A percentile compares a stretch with the other conserved stretches of the same genome.
Conservation (phyloP, 2,329 filamentous ascomycete genomes). For the Nothophaeocryptopus gaeumannii region DNA sequence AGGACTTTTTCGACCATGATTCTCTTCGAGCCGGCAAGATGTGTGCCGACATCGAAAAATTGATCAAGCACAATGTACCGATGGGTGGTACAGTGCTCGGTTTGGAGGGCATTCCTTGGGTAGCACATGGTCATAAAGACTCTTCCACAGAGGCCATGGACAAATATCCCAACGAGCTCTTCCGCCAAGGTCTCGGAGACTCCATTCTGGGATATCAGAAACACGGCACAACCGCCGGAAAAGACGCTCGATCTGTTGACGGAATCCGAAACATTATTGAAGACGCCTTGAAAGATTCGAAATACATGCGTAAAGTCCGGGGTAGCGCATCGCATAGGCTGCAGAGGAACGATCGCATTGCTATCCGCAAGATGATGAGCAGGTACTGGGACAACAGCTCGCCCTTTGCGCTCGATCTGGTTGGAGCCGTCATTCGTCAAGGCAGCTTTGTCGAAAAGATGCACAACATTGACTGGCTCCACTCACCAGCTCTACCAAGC, state of each 20-base stretch:
- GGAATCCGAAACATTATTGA: conserved; percentile 54
- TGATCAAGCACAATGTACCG: conserved; percentile 50
- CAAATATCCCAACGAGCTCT: conserved; percentile 31
- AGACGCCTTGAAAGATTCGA: conserved; percentile 39
- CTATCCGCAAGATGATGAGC: conserved; percentile 65
- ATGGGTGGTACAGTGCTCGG: conserved; percentile 68
- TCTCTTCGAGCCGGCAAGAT: conserved; percentile 63
- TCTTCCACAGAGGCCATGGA: conserved; percentile 17
- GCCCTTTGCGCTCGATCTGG: conserved; percentile 63
- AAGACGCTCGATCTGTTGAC: conserved; percentile 17
- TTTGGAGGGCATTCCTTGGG: conserved; percentile 51
- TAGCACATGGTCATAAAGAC: conserved; percentile 28
- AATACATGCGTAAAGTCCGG: conserved; percentile 40
- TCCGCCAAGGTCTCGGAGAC: conserved; percentile 48
- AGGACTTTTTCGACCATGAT: conserved; percentile 53
- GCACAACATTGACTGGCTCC: conserved; percentile 73
- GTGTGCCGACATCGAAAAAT: conserved; percentile 50
- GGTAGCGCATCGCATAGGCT: conserved; percentile 9
- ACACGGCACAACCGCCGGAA: background rate
- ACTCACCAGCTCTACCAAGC: conserved; percentile 61
- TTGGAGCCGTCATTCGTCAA: conserved; percentile 64
- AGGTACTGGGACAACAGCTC: conserved; percentile 68
- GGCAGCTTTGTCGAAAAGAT: conserved; percentile 69
- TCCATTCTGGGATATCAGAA: conserved; percentile 33
- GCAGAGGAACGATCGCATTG: conserved; percentile 34